Base-by-base conservation (phyloP, 148 eudicot species). In the Nepenthes mirabilis region DNA sequence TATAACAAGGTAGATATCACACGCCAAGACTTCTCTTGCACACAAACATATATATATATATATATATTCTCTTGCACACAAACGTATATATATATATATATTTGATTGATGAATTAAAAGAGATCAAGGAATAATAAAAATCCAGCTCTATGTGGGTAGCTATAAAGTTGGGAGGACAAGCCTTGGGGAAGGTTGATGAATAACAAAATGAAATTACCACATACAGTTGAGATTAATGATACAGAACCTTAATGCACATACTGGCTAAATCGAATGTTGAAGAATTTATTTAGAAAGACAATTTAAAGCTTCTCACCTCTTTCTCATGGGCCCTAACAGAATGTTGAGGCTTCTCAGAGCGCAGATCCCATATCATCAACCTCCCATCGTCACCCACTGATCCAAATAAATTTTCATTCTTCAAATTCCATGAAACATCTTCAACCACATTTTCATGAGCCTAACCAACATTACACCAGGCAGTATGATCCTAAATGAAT, bases 361-460 rank as follows among this genome's bases (percentile, higher is more conserved):
- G 94, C 68, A 78, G 57, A 65, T 93, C 98, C 98, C 98, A 88
- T 13, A 88, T 93, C 61, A 83, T 86, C 70, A 93, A 76, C 52
- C 70, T 75, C 36, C 87, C 76, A 71, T 93, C 96, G 74, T 93
- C 96, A 13, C 88, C 96, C 52, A 82, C 98, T 11, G 98, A 93
- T 10, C 95, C 98, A 73, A 93, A 93, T 60, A 93, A 55, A 61
- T 79, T 86, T 43, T 82, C 95, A 62, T 93, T 74, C 76, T 80
- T 82, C 56, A 65, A 58, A 75, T 93, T 95, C 98, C 98, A 93
- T 4, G 91, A 76, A 3, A 93, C 98, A 65, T 93, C 91, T 71
- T 79, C 94, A 67, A 93, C 95, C 70, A 83, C 78, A 63, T 65
- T 75, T 65, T 71, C 80, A 79, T 93, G 96, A 47, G 76, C 98